Evolutionary conservation across 2,329 filamentous ascomycete species (phyloP).

Genomic region (Rhinocladiella mackenziei): DNA sequence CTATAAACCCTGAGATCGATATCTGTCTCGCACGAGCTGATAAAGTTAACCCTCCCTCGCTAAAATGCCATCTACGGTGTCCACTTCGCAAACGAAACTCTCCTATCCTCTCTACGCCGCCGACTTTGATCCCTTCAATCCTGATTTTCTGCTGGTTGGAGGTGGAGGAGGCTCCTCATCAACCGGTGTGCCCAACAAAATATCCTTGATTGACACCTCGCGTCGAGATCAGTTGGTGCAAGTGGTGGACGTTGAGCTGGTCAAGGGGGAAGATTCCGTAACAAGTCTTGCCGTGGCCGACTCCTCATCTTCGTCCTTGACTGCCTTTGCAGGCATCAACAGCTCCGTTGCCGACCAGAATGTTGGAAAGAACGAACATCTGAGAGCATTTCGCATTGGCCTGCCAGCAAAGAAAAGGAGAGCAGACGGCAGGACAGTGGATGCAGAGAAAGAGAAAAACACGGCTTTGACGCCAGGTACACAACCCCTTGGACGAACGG

Average conservation of each 20-base stretch:
- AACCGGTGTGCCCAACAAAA: conserved; percentile 81
- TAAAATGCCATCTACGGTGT: conserved; percentile 21
- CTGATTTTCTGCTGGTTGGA: conserved; percentile 71
- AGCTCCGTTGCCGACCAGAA: conserved; percentile 68
- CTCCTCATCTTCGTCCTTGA: conserved; percentile 50
- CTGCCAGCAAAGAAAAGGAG: conserved; percentile 47
- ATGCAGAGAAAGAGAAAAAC: conserved; percentile 21
- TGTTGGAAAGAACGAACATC: conserved; percentile 76
- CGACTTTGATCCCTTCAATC: conserved; percentile 80
- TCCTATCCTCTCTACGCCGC: conserved; percentile 82
- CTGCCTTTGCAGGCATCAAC: conserved; percentile 76
- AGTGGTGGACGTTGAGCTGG: conserved; percentile 70
- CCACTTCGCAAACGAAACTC: conserved; percentile 41
- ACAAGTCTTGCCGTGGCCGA: conserved; percentile 71
- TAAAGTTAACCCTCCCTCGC: not conserved
- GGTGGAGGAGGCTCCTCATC: conserved; percentile 81
- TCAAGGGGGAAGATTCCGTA: conserved; percentile 82
- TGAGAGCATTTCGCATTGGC: conserved; percentile 68
- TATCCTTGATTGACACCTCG: conserved; percentile 68
- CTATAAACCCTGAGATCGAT: not conserved
- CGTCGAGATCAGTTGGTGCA: conserved; percentile 60
- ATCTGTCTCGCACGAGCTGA: not conserved
- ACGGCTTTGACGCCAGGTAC: conserved; percentile 18
- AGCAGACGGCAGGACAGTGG: conserved; percentile 21
- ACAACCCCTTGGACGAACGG: conserved; percentile 34